Conservation (phyloP, 768 basidiomycete genomes). For the Glaciozyma antarctica region DNA sequence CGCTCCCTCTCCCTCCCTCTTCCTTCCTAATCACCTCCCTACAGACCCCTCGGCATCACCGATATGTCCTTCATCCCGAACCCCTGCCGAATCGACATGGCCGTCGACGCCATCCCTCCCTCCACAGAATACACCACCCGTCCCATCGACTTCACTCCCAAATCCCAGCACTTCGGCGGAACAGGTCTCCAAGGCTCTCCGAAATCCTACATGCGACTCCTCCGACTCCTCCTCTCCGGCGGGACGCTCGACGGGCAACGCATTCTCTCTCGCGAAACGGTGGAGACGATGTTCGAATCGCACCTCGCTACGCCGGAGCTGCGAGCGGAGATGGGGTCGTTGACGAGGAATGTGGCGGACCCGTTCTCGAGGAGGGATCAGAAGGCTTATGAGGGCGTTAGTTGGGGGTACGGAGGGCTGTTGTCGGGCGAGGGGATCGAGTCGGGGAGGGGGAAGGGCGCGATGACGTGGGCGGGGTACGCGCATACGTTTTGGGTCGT, state of each 20-base stretch:
- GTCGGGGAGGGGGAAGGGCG: not conserved
- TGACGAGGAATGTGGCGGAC: not conserved
- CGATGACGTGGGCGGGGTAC: slow-evolving; percentile 13
- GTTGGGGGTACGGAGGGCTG: slow-evolving; percentile 7
- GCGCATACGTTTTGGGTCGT: slow-evolving; percentile 25
- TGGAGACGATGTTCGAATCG: slow-evolving; percentile 19
- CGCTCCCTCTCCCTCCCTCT: not conserved
- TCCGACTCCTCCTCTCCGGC: slow-evolving; percentile 33
- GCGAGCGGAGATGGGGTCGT: not conserved
- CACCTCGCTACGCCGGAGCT: not conserved
- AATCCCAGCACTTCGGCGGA: slow-evolving; percentile 25
- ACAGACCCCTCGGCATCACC: slow-evolving; percentile 34
- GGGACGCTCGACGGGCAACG: not conserved
- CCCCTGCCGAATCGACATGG: slow-evolving; percentile 17
- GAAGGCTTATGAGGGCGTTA: not conserved
- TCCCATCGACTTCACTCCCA: not conserved
- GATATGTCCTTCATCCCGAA: slow-evolving; percentile 35
- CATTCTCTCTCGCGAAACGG: slow-evolving; percentile 18
- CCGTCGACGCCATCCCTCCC: not conserved
- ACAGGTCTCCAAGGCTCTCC: slow-evolving; percentile 35
- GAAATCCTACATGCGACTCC: slow-evolving; percentile 33
- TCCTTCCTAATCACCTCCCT: not conserved
- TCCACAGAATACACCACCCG: not conserved
- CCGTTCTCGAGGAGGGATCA: not conserved
- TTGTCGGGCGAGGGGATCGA: slow-evolving; percentile 2